Conservation (phyloP, 2,329 filamentous ascomycete species). For the Aaosphaeria pasadenensis region DNA sequence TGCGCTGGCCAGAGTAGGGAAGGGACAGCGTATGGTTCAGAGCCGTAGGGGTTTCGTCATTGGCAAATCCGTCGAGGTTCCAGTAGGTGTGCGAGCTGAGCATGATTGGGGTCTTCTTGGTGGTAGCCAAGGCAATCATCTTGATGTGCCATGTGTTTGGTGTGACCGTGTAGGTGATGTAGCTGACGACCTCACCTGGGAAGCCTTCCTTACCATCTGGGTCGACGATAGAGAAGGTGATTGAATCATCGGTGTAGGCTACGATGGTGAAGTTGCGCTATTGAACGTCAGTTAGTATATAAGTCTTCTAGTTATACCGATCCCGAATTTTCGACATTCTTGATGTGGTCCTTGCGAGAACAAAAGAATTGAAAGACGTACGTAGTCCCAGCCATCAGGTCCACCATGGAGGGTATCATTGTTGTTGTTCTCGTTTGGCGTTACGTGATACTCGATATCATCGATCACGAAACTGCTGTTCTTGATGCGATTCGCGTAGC, state of each 20-base stretch:
- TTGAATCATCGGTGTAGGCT: slow-evolving; percentile 62
- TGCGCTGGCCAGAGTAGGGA: slow-evolving; percentile 68
- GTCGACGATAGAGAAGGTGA: slow-evolving; percentile 74
- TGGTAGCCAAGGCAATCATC: slow-evolving; percentile 68
- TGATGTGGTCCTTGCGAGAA: neutral
- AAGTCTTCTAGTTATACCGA: too few relatives aligned
- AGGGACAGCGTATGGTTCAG: slow-evolving; percentile 72
- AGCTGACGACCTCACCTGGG: slow-evolving; percentile 71
- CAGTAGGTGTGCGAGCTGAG: slow-evolving; percentile 74
- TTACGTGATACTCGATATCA: slow-evolving; percentile 57
- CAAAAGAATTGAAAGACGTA: slow-evolving; percentile 11
- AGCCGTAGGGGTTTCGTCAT: slow-evolving; percentile 62
- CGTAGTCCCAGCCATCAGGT: slow-evolving; percentile 68
- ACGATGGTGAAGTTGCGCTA: slow-evolving; percentile 72
- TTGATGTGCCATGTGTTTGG: slow-evolving; percentile 68
- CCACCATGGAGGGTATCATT: slow-evolving; percentile 67
- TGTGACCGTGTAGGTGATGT: slow-evolving; percentile 69
- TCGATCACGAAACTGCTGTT: slow-evolving; percentile 72
- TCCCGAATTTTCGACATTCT: neutral
- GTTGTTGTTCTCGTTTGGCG: slow-evolving; percentile 57
- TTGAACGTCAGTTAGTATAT: too few relatives aligned
- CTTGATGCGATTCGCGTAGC: slow-evolving; percentile 79
- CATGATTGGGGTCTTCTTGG: slow-evolving; percentile 80
- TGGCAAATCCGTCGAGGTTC: slow-evolving; percentile 78
- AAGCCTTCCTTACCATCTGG: slow-evolving; percentile 73